Evolutionary conservation across 352 stramenopile genomes (phyloP).

Genomic region (Pythium volutum): DNA sequence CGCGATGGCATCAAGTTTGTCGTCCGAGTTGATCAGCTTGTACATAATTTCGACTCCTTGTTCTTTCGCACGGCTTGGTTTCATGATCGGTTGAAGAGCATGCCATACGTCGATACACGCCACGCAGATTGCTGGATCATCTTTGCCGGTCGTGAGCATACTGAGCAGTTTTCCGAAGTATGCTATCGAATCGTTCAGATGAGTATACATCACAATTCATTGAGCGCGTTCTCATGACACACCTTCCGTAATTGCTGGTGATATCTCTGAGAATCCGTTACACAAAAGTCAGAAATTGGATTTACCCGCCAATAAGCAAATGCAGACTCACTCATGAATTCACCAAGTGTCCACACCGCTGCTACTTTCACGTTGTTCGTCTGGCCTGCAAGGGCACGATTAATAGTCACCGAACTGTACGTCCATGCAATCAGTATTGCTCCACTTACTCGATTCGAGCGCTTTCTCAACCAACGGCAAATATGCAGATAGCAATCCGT

Average conservation of each 20-base stretch:
- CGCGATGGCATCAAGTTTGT: not conserved
- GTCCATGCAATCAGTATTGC: not conserved
- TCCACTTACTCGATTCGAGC: constrained; percentile 8
- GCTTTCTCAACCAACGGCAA: constrained; percentile 19
- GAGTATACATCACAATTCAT: not conserved
- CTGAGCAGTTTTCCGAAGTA: constrained; percentile 13
- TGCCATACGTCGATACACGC: constrained; percentile 24
- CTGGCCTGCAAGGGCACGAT: not conserved
- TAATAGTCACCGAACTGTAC: not conserved
- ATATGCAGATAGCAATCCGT: constrained; percentile 25
- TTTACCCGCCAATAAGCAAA: not conserved
- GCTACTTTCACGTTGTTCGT: constrained; percentile 6
- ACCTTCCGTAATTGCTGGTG: constrained; percentile 15
- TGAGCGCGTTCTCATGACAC: not conserved
- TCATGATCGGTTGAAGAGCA: constrained; percentile 18
- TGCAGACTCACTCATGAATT: constrained; percentile 28
- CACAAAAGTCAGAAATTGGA: not conserved
- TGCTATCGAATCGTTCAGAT: constrained; percentile 2
- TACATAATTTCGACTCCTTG: constrained; percentile 12
- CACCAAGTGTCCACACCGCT: constrained; percentile 23
- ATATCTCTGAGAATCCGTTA: constrained; percentile 17
- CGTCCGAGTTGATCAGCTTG: not conserved
- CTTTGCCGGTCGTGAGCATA: not conserved
- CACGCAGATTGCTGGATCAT: not conserved
- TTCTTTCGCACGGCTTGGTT: constrained; percentile 22